Percentiles rank a stretch among this genome's conserved stretches.
Conservation (phyloP, 176 grass and related monocot species). For the Eleusine coracana region DNA sequence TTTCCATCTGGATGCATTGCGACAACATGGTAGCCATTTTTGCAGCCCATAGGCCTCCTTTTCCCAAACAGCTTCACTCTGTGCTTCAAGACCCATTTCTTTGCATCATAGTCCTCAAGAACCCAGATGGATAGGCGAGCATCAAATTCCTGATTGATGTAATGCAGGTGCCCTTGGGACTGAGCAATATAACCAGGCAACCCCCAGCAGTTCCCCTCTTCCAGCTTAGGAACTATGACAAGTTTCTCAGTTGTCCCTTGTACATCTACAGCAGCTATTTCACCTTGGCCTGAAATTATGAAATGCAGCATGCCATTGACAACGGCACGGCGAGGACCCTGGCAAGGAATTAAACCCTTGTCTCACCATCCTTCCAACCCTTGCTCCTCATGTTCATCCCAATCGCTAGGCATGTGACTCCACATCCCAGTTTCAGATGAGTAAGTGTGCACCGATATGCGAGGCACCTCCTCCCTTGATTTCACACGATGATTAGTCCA, state of each 20-base stretch:
- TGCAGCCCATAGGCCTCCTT: neutral
- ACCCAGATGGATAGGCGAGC: neutral
- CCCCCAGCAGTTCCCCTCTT: too few relatives aligned
- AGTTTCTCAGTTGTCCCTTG: too few relatives aligned
- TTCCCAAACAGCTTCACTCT: neutral
- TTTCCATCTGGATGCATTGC: neutral
- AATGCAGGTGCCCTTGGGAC: neutral
- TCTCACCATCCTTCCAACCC: too few relatives aligned
- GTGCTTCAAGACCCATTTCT: neutral
- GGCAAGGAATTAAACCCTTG: too few relatives aligned
- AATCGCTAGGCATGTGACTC: too few relatives aligned
- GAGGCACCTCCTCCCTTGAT: too few relatives aligned
- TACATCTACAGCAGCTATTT: too few relatives aligned
- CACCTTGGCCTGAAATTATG: neutral
- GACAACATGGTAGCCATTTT: neutral
- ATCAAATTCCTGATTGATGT: too few relatives aligned
- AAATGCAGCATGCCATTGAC: neutral
- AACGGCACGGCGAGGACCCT: too few relatives aligned
- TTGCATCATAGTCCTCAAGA: neutral
- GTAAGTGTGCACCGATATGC: neutral
- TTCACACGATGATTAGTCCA: too few relatives aligned
- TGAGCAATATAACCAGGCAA: neutral
- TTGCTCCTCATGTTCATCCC: too few relatives aligned
- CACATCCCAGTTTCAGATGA: neutral
- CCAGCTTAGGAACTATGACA: too few relatives aligned